Conservation (phyloP, 2,329 filamentous ascomycete genomes). For the Chlorencoelia australis region DNA sequence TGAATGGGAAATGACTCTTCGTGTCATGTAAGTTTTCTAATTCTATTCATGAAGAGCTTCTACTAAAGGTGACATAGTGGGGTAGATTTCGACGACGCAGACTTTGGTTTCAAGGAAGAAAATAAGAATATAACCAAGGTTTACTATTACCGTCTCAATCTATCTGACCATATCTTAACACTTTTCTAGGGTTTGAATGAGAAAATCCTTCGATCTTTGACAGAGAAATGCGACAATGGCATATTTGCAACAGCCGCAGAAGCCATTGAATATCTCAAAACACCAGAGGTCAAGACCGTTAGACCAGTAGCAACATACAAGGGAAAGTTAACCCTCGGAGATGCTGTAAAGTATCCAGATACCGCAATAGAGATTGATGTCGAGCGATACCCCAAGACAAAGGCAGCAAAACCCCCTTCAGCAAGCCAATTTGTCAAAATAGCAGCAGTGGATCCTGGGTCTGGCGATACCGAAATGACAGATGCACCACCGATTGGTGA, state of each 20-base stretch:
- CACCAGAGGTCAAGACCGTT: slow-evolving; percentile 66
- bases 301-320: slow-evolving; percentile 71
- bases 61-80: slow-evolving; percentile 44
- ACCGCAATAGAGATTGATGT: slow-evolving; percentile 74
- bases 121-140: slow-evolving; percentile 67
- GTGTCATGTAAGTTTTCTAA: slow-evolving; percentile 55
- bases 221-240: slow-evolving; percentile 56
- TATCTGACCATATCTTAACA: slow-evolving; percentile 13
- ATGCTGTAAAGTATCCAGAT: slow-evolving; percentile 56
- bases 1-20: slow-evolving; percentile 64
- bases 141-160: not conserved
- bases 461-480: slow-evolving; percentile 31
- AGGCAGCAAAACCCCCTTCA: slow-evolving; percentile 61
- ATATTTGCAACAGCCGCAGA: slow-evolving; percentile 76
- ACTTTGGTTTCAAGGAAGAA: slow-evolving; percentile 88
- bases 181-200: slow-evolving; percentile 58
- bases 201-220: slow-evolving; percentile 50
- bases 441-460: slow-evolving; percentile 31
- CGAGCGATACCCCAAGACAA: slow-evolving; percentile 82
- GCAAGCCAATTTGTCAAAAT: slow-evolving; percentile 67
- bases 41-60: not conserved
- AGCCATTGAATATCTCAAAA: slow-evolving; percentile 70
- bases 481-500: slow-evolving; percentile 32
- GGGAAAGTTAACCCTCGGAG: slow-evolving; percentile 69
- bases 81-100: slow-evolving; percentile 84